phyloP scores from a whole-genome alignment of 2,329 filamentous ascomycete species.

The Aspergillus flavus region DNA sequence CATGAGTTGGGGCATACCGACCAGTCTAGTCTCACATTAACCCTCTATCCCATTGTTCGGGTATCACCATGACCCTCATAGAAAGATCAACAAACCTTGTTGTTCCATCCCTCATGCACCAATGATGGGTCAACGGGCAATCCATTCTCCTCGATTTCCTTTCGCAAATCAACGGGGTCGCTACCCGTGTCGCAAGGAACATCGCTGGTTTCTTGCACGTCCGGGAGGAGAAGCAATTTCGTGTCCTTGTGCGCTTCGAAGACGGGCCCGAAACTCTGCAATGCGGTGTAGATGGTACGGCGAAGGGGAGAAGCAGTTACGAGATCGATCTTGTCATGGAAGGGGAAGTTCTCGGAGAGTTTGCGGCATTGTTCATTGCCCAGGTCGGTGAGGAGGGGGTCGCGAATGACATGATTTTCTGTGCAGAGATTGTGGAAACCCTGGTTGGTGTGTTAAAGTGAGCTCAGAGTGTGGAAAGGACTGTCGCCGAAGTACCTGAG shows the following conservation, averaged over 20 bases:
- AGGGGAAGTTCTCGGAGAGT: conserved; percentile 65
- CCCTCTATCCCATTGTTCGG: not conserved
- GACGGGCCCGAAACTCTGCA: conserved; percentile 66
- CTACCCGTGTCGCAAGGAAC: conserved; percentile 77
- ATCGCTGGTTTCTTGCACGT: conserved; percentile 76
- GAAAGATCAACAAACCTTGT: conserved; percentile 54
- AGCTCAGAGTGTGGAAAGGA: not conserved
- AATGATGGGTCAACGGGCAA: conserved; percentile 63
- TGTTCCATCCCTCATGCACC: conserved; percentile 70
- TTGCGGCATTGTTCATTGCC: conserved; percentile 73
- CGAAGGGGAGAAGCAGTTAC: conserved; percentile 79
- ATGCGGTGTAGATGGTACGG: conserved; percentile 77
- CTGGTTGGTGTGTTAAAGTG: conserved; percentile 39
- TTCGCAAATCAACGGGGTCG: conserved; percentile 54
- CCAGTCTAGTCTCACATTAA: conserved; percentile 30
- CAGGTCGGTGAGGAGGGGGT: conserved; percentile 76
- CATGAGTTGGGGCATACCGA: conserved; percentile 49
- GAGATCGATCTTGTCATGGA: conserved; percentile 66
- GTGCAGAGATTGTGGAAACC: conserved; percentile 77
- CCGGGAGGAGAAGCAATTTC: conserved; percentile 68
- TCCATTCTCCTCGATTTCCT: conserved; percentile 61
- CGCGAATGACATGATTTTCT: conserved; percentile 72
- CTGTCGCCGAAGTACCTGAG: conserved; percentile 39
- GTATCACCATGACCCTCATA: not conserved
- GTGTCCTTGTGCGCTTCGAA: conserved; percentile 50